Evolutionary conservation across 331 rosid genomes (phyloP), one percentile per base, ranked within the genome.

Genomic region (Phaseolus coccineus): DNA sequence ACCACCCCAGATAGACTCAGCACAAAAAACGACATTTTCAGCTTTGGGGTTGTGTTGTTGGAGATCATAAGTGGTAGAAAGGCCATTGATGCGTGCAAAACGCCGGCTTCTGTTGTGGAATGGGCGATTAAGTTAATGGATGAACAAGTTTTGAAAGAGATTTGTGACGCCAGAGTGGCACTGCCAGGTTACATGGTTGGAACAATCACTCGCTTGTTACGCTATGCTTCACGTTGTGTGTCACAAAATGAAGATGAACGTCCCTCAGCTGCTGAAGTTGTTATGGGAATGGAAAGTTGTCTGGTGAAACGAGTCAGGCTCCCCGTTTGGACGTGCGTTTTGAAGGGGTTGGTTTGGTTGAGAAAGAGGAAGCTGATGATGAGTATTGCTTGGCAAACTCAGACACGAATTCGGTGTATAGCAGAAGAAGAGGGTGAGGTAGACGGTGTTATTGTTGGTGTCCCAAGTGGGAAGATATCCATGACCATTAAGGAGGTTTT

Each of bases 1-100:
- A 87, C 89, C 8, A 74, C 75, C 0, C 87, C 96, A 0, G 24
- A 27, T 47, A 84, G 87, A 63, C 81, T 91, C 14, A 91, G 96
- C 76, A 77, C 89, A 0, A 91, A 85, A 50, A 84, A 40, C 25
- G 96, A 91, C 58, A 82, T 89, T 9, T 91, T 84, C 31, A 91
- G 93, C 27, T 88, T 87, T 24, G 96, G 96, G 71, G 91, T 88
- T 11, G 78, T 90, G 80, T 40, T 90, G 37, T 31, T 90, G 33
- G 96, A 91, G 85, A 84, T 88, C 6, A 57, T 88, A 0, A 91
- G 90, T 10, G 83, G 86, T 0, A 80, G 87, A 15, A 88, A 84
- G 56, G 95, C 85, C 31, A 88, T 88, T 7, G 95, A 90, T 11
- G 27, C 85, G 4, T 22, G 39, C 1, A 82, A 77, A 8, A 52